phyloP scores from a whole-genome alignment of 1,139 yeast species.

The Suhomyces kunorum region DNA sequence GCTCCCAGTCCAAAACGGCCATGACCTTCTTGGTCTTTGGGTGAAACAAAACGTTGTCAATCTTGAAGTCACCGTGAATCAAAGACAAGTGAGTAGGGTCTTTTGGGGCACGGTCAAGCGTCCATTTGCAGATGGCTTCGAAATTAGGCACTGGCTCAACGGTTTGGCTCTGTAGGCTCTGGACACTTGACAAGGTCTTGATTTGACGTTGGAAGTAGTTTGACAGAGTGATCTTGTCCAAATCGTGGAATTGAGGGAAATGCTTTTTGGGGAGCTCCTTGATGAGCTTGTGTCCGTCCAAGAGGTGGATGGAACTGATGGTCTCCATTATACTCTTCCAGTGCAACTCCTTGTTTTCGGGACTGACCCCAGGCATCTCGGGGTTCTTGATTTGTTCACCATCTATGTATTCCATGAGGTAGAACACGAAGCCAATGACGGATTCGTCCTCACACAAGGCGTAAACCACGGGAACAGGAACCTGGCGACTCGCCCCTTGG shows the following conservation, averaged over 20 bases:
- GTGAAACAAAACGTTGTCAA: conserved; percentile 61
- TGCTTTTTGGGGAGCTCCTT: conserved; percentile 45
- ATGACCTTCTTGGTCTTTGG: conserved; percentile 50
- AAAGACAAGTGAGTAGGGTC: conserved; percentile 52
- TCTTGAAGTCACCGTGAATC: conserved; percentile 70
- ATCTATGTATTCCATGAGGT: conserved; percentile 60
- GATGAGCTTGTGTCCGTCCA: conserved; percentile 50
- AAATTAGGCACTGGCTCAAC: conserved; percentile 57
- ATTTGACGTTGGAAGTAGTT: conserved; percentile 60
- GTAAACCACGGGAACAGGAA: conserved; percentile 52
- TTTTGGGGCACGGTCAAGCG: conserved; percentile 42
- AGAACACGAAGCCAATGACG: conserved; percentile 53
- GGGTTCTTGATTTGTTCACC: conserved; percentile 65
- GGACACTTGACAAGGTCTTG: conserved; percentile 49
- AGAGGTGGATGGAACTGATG: conserved; percentile 52
- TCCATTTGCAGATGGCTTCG: conserved; percentile 45
- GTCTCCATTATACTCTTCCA: conserved; percentile 59
- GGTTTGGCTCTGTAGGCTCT: conserved; percentile 49
- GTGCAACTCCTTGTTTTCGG: conserved; percentile 26
- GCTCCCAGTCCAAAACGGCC: conserved; percentile 70
- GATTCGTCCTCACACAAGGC: conserved; percentile 55
- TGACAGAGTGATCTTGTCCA: conserved; percentile 24
- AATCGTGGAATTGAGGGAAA: conserved; percentile 47
- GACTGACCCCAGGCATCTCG: conserved; percentile 40
- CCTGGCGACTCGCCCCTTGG: conserved; percentile 26